Percentiles rank a stretch among this genome's conserved stretches.
Evolutionary conservation across 2,329 filamentous ascomycete species (phyloP).

Genomic region (Venturia oleaginea): DNA sequence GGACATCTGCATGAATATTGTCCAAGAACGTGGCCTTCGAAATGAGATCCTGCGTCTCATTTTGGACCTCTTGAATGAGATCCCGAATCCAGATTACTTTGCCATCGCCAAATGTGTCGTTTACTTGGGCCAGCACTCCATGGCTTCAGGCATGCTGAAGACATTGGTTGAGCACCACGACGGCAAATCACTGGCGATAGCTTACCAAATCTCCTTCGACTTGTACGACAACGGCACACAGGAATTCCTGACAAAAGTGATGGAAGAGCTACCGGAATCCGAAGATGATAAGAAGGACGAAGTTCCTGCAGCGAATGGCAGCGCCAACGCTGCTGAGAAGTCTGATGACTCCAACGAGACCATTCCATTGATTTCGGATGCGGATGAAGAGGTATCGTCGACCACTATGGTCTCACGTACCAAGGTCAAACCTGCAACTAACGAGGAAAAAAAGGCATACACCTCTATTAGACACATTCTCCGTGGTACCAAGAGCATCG

Average conservation of each 20-base stretch:
- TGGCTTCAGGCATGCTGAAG: slow-evolving; percentile 78
- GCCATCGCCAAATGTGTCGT: slow-evolving; percentile 97
- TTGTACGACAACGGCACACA: slow-evolving; percentile 98
- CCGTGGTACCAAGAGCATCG: slow-evolving; percentile 85
- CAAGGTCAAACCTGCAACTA: slow-evolving; percentile 34
- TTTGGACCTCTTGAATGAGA: slow-evolving; percentile 88
- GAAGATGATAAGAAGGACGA: slow-evolving; percentile 40
- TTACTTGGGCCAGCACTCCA: slow-evolving; percentile 82
- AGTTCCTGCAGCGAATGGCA: slow-evolving; percentile 30
- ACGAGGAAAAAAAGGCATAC: slow-evolving; percentile 46
- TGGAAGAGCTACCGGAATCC: slow-evolving; percentile 60
- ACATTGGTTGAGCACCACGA: slow-evolving; percentile 75
- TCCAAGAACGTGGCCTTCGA: slow-evolving; percentile 83
- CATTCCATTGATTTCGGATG: slow-evolving; percentile 49
- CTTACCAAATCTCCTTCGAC: slow-evolving; percentile 97
- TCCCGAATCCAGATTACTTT: slow-evolving; percentile 90
- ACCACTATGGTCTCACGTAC: slow-evolving; percentile 31
- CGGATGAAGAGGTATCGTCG: slow-evolving; percentile 36
- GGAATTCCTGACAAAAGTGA: slow-evolving; percentile 86
- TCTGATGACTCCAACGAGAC: slow-evolving; percentile 46
- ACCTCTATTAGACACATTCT: slow-evolving; percentile 55
- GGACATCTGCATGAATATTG: slow-evolving; percentile 93
- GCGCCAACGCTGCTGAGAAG: slow-evolving; percentile 25
- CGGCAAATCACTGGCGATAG: slow-evolving; percentile 67
- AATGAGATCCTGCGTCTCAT: slow-evolving; percentile 83